Conservation (phyloP, 768 basidiomycete genomes). For the Leucocoprinus leucothites region DNA sequence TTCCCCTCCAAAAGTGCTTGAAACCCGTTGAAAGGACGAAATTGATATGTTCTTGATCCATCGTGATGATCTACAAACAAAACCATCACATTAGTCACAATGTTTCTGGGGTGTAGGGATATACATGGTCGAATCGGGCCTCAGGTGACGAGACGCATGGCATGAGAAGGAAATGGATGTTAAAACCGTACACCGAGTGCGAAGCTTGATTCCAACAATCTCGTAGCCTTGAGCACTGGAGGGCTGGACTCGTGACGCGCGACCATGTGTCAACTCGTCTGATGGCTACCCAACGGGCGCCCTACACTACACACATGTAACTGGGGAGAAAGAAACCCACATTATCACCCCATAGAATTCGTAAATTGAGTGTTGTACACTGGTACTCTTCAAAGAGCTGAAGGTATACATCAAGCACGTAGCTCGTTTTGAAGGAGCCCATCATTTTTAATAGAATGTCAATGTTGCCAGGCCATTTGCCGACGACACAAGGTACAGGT, state of each 20-base stretch:
- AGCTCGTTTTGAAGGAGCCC: constrained; percentile 52
- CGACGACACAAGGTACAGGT: constrained; percentile 54
- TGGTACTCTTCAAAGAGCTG: constrained; percentile 67
- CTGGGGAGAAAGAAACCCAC: constrained; percentile 43
- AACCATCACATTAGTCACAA: constrained; percentile 13
- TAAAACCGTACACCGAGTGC: no score
- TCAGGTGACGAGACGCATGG: constrained; percentile 1
- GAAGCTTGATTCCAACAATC: no score
- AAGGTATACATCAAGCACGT: constrained; percentile 62
- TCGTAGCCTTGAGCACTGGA: no score
- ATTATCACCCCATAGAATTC: constrained; percentile 67
- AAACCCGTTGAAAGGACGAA: constrained; percentile 66
- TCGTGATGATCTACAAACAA: constrained; percentile 57
- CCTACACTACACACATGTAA: not conserved
- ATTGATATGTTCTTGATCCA: constrained; percentile 70
- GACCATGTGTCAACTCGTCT: no score
- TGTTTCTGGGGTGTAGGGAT: constrained; percentile 2
- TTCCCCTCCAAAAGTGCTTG: constrained; percentile 64
- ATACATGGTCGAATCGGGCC: not conserved
- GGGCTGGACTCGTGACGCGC: no score
- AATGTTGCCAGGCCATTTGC: constrained; percentile 78
- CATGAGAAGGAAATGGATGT: constrained; percentile 5
- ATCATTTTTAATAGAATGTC: constrained; percentile 61
- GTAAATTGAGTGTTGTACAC: constrained; percentile 65
- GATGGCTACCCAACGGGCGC: no score